phyloP scores from a whole-genome alignment of 1,284 basidiomycete genomes.

The Trichosporon coremiiforme region DNA sequence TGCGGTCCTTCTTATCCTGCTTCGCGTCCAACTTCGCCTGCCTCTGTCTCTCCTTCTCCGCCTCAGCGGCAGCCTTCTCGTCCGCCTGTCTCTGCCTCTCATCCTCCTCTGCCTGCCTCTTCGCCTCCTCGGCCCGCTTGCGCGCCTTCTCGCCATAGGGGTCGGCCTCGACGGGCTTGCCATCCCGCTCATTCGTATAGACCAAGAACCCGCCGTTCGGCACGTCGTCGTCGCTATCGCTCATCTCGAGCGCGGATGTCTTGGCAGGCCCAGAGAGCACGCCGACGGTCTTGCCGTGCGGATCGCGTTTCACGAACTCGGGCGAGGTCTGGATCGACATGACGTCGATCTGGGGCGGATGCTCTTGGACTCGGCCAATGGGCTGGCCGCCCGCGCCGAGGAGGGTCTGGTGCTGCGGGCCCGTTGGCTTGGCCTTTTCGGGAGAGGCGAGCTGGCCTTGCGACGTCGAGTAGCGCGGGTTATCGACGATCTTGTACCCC shows the following conservation, averaged over 20 bases:
- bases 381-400: neutral
- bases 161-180: constrained; percentile 7
- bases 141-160: constrained; percentile 15
- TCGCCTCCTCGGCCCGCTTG: neutral
- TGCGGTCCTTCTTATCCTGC: neutral
- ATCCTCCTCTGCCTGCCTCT: neutral
- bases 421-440: neutral
- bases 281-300: constrained; percentile 7
- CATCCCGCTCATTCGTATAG: constrained; percentile 5
- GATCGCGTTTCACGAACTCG: constrained; percentile 7
- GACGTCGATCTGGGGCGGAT: neutral
- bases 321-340: neutral
- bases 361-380: neutral
- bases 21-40: neutral
- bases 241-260: neutral
- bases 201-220: neutral
- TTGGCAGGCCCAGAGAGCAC: neutral
- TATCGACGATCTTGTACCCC: neutral
- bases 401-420: neutral
- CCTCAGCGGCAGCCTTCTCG: neutral
- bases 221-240: constrained; percentile 6
- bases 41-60: constrained; percentile 5
- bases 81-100: neutral
- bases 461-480: neutral
- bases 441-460: neutral